Conservation (phyloP, 148 eudicot genomes). For the Rhododendron williamsianum region DNA sequence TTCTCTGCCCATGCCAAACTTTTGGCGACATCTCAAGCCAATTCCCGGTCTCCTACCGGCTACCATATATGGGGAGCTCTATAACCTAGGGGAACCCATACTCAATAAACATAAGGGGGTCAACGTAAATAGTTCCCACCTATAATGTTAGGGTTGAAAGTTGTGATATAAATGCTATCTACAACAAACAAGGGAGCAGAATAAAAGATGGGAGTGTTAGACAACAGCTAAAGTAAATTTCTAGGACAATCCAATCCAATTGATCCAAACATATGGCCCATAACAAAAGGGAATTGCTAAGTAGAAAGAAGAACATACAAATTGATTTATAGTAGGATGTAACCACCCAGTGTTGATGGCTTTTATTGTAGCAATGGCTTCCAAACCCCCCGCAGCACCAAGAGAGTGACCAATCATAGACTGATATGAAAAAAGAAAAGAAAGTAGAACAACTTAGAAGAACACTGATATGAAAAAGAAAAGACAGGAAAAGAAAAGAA, state of each 20-base stretch:
- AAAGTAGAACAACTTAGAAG: background rate
- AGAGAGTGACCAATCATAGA: conserved; percentile 98
- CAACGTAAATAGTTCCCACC: background rate
- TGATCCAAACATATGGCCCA: background rate
- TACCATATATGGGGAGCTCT: background rate
- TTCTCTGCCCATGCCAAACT: background rate
- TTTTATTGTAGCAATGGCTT: conserved; percentile 91
- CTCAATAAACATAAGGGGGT: background rate
- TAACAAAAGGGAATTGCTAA: background rate
- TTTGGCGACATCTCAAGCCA: background rate
- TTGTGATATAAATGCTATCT: background rate
- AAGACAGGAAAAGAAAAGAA: conserved; percentile 1
- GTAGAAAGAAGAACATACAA: conserved; percentile 45
- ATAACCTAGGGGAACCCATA: background rate
- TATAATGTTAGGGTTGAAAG: background rate
- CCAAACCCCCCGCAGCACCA: conserved; percentile 98
- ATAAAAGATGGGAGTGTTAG: background rate
- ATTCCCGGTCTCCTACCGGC: background rate
- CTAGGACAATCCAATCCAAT: background rate
- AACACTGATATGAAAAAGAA: conserved; percentile 17
- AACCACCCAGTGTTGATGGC: conserved; percentile 89
- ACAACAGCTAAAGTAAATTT: background rate
- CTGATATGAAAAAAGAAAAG: conserved; percentile 30
- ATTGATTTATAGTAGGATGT: conserved; percentile 94
- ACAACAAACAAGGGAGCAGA: background rate